Base-by-base conservation (phyloP, 208 protist species). In the Kentomonas sorsogonicus region DNA sequence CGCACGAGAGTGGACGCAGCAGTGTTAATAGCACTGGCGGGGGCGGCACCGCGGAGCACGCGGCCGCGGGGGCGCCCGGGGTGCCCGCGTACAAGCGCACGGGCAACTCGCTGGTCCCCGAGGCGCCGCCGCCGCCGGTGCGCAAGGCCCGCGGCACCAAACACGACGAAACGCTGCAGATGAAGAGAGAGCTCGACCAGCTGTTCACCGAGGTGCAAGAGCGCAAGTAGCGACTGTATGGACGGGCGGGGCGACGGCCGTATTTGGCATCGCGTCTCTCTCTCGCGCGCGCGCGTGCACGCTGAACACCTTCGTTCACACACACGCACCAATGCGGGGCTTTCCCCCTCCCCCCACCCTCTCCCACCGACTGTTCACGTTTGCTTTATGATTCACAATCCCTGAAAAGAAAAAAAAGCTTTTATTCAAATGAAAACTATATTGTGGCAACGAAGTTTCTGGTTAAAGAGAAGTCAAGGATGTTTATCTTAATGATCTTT, bases 81-180 rank as follows among this genome's bases (percentile, higher is more conserved):
- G 39, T 29, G n/a, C 57, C 44, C 33, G n/a, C 13, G 16, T 53
- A 53, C 45, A 44, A 27, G 0, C n/a, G n/a, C n/a, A n/a, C n/a
- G n/a, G 18, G 2, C 1, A 23, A 34, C 26, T 54, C 57, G 0
- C 44, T 31, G 2, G 36, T 71, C 15, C 58, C 56, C 18, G 20
- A 63, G 26, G 64, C 65, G 10, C 60, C 68, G 9, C 66, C 63
- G 1, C 64, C 72, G 51, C 54, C 62, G 0, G 6, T 41, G 22
- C 55, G 65, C 34, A 74, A 78, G 48, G 26, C 64, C n/a, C n/a
- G n/a, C n/a, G n/a, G n/a, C 7, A 83, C 71, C 46, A 83, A 78
- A 58, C 59, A 83, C 33, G 76, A 78, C n/a, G 65, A 74, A 10
- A 66, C 66, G 6, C 48, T 23, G 15, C 48, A 60, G 13, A 29